Percentiles rank a stretch among this genome's conserved stretches.
These are phyloP conservation scores for Thymus mandschuricus DNA, from an alignment of 257 asterid species.

Conservation along the genomic window DNA sequence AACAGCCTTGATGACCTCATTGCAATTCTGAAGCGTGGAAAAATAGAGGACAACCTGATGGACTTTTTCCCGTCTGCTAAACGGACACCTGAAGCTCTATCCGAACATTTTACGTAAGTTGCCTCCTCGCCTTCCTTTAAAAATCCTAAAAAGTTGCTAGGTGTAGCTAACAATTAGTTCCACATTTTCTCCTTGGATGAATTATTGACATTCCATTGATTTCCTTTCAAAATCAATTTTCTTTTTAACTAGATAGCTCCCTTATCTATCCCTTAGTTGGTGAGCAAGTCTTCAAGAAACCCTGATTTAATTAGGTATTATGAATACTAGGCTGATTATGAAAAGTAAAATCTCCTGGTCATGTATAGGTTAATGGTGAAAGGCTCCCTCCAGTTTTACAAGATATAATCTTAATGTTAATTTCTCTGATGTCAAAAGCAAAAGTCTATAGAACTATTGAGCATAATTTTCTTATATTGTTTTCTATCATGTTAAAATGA, in stretches of 20 bases:
- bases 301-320: not conserved
- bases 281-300: not conserved
- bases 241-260: not conserved
- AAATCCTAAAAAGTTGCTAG: no score
- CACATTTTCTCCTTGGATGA: not conserved
- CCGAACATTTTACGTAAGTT: conserved; percentile 95
- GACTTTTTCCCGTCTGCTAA: conserved; percentile 87
- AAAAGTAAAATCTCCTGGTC: not conserved
- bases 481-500: not conserved
- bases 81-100: conserved; percentile 85
- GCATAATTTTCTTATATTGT: not conserved
- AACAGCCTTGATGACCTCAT: conserved; percentile 97
- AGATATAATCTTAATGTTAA: not conserved
- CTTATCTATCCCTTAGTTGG: not conserved
- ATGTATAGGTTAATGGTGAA: not conserved
- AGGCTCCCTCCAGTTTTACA: not conserved
- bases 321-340: not conserved
- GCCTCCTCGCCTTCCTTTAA: not conserved
- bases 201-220: not conserved
- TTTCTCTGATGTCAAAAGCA: not conserved
- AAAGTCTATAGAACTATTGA: not conserved
- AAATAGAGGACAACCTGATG: conserved; percentile 89
- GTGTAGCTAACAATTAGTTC: not conserved
- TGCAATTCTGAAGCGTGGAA: conserved; percentile 85
- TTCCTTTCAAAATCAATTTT: not conserved